These are phyloP conservation scores for Emergomyces orientalis DNA, from an alignment of 2,329 filamentous ascomycete species.

Conservation along the genomic window DNA sequence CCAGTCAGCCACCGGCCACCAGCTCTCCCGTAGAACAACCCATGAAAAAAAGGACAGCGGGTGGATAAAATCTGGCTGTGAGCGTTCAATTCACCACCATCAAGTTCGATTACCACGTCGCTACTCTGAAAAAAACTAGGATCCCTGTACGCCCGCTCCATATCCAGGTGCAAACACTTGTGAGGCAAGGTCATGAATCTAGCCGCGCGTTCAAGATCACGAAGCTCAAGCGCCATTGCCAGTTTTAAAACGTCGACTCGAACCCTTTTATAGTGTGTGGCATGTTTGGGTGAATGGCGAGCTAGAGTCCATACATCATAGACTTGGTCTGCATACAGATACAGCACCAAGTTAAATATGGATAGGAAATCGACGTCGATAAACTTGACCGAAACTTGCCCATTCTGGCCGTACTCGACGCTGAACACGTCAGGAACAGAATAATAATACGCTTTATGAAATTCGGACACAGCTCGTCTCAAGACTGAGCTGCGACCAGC, in stretches of 20 bases:
- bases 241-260: conserved; percentile 80
- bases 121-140: conserved; percentile 64
- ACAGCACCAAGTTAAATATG: conserved; percentile 69
- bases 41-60: conserved; percentile 85
- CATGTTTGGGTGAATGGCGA: conserved; percentile 53
- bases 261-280: conserved; percentile 67
- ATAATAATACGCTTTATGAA: conserved; percentile 46
- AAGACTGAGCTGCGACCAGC: conserved; percentile 63
- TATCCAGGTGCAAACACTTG: conserved; percentile 57
- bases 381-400: conserved; percentile 54
- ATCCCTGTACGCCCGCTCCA: conserved; percentile 60
- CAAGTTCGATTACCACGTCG: conserved; percentile 71
- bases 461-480: conserved; percentile 51
- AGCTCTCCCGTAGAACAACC: conserved; percentile 80
- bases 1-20: conserved; percentile 72
- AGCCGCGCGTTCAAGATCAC: conserved; percentile 64
- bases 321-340: conserved; percentile 68
- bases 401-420: conserved; percentile 45
- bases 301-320: conserved; percentile 83
- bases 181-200: conserved; percentile 62
- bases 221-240: conserved; percentile 61
- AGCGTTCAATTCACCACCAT: conserved; percentile 55
- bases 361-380: conserved; percentile 65
- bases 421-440: conserved; percentile 52
- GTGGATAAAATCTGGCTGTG: conserved; percentile 74